Percentiles rank a stretch among this genome's conserved stretches.
phyloP scores from a whole-genome alignment of 2,329 filamentous ascomycete genomes.

The Colletotrichum destructivum region DNA sequence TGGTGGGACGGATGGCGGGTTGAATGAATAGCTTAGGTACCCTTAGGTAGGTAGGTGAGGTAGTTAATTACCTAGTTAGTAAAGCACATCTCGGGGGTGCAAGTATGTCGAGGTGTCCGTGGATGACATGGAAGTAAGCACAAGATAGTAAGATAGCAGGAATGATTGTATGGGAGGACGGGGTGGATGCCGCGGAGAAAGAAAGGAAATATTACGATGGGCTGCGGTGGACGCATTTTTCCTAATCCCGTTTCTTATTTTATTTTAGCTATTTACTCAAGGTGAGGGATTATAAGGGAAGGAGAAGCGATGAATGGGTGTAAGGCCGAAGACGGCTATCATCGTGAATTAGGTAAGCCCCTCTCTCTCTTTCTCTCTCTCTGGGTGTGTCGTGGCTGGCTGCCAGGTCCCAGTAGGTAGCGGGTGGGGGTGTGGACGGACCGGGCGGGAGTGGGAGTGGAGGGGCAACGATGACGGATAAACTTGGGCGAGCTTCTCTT shows the following conservation, averaged over 20 bases:
- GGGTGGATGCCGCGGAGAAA: constrained; percentile 26
- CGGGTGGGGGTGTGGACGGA: not conserved
- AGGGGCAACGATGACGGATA: constrained; percentile 28
- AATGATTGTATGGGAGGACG: not conserved
- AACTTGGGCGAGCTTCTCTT: constrained; percentile 19
- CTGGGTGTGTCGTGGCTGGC: not conserved
- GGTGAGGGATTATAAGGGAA: not conserved
- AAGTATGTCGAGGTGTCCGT: not conserved
- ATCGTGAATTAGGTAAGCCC: constrained; percentile 31
- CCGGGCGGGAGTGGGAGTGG: not conserved
- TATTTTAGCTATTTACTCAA: too few species aligned
- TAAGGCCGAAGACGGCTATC: constrained; percentile 1
- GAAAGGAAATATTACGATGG: constrained; percentile 4
- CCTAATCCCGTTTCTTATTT: not conserved
- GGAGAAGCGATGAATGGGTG: not conserved
- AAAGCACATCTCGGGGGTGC: too few species aligned
- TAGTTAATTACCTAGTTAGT: too few species aligned
- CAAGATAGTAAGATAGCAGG: not conserved
- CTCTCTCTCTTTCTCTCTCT: too few species aligned
- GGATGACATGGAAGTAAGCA: not conserved
- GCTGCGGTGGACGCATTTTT: not conserved
- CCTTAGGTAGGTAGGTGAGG: too few species aligned
- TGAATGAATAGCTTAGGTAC: not conserved
- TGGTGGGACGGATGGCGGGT: not conserved
- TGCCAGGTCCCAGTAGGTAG: not conserved